Percentiles rank a stretch among this genome's conserved stretches.
Conservation (phyloP, 192 early-diverging fungal genomes). For the Polychytrium aggregatum region DNA sequence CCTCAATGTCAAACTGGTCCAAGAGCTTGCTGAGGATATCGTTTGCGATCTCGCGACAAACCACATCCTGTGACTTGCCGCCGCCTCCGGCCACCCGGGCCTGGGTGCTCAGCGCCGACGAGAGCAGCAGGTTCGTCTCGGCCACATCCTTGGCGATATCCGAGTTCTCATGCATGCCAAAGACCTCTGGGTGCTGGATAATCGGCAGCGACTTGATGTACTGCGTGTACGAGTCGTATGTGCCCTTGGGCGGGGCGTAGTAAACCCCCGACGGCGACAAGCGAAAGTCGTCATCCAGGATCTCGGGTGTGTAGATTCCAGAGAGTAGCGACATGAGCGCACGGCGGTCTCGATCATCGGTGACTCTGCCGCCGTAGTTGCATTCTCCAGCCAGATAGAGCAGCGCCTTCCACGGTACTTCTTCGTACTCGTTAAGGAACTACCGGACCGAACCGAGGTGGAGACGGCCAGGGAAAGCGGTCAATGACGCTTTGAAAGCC, state of each 20-base stretch:
- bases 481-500: too few relatives aligned
- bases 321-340: conserved; percentile 38
- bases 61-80: conserved; percentile 38
- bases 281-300: conserved; percentile 29
- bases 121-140: conserved; percentile 42
- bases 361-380: conserved; percentile 52
- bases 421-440: conserved; percentile 51
- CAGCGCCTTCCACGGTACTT: conserved; percentile 46
- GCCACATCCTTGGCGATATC: conserved; percentile 47
- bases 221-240: conserved; percentile 31
- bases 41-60: conserved; percentile 34
- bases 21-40: conserved; percentile 34
- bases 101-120: conserved; percentile 41
- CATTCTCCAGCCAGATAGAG: conserved; percentile 48
- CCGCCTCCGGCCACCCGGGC: conserved; percentile 19
- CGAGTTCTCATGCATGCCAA: conserved; percentile 54
- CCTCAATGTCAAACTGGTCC: conserved; percentile 26
- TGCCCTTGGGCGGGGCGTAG: conserved; percentile 37
- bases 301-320: conserved; percentile 38
- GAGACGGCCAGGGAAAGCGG: neutral
- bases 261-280: conserved; percentile 41
- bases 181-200: conserved; percentile 43
- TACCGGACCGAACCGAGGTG: conserved; percentile 2
- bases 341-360: conserved; percentile 41
- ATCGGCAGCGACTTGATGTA: conserved; percentile 50